Evolutionary conservation across 768 basidiomycete genomes (phyloP).

Genomic region (Gautieria morchelliformis): DNA sequence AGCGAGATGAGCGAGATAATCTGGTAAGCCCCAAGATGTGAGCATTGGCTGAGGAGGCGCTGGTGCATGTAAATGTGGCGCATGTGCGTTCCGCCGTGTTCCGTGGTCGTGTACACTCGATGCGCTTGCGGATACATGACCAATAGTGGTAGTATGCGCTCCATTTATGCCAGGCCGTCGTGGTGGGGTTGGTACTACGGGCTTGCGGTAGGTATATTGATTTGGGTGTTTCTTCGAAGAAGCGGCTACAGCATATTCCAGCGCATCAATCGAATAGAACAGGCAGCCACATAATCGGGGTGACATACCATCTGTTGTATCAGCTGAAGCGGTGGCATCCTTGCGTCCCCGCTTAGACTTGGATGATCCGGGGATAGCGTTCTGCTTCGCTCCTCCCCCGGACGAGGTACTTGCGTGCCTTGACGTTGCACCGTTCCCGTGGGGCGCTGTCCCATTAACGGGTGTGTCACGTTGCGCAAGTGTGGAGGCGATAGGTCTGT

Average conservation of each 20-base stretch:
- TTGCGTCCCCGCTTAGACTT: conserved; percentile 1
- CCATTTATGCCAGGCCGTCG: conserved; percentile 18
- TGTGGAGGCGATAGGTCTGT: neutral
- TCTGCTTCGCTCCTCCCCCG: neutral
- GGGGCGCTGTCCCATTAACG: neutral
- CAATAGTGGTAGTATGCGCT: conserved; percentile 19
- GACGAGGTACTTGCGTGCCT: conserved; percentile 1
- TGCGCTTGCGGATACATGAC: conserved; percentile 14
- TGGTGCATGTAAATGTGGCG: conserved; percentile 40
- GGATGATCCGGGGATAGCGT: neutral
- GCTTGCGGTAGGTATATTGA: conserved; percentile 35
- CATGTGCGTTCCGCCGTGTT: conserved; percentile 38
- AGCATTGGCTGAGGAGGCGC: conserved; percentile 70
- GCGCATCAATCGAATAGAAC: neutral
- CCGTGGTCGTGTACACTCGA: conserved; percentile 31
- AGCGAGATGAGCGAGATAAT: conserved; percentile 83
- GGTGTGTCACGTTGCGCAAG: neutral
- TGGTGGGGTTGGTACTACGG: conserved; percentile 17
- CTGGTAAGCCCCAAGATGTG: conserved; percentile 87
- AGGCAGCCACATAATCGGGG: neutral
- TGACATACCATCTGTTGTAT: conserved; percentile 1
- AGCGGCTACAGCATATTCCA: neutral
- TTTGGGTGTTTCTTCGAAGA: conserved; percentile 31
- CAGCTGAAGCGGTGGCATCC: neutral
- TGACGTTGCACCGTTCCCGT: neutral